Evolutionary conservation across 345 rosid species (phyloP).

Genomic region (Anastatica hierochuntica): DNA sequence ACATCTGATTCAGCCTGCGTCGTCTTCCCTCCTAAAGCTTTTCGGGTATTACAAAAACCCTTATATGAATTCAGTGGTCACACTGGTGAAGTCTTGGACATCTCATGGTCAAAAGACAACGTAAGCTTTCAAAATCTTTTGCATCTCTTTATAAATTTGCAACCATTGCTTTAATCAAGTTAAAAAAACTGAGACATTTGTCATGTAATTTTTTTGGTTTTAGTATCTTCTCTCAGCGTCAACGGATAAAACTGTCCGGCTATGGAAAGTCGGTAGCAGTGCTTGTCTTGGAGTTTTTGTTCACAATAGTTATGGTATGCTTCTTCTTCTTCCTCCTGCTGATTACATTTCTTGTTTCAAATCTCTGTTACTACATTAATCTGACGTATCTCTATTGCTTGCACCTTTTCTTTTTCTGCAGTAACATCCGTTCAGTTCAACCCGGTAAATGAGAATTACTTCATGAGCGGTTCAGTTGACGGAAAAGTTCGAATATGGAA

Average conservation of each 20-base stretch:
- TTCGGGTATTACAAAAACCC: constrained; percentile 62
- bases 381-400: too few relatives aligned
- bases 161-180: constrained; percentile 4
- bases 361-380: constrained; percentile 3
- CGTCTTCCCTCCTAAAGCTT: constrained; percentile 62
- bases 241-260: constrained; percentile 64
- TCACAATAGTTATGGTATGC: constrained; percentile 71
- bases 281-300: constrained; percentile 52
- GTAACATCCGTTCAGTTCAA: constrained; percentile 81
- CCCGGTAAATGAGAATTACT: constrained; percentile 59
- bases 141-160: not conserved
- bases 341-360: not conserved
- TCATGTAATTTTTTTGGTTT: constrained; percentile 22
- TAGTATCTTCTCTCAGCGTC: constrained; percentile 74
- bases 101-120: constrained; percentile 69
- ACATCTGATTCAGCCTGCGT: constrained; percentile 71
- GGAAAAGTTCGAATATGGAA: too few relatives aligned
- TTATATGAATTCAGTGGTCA: constrained; percentile 66
- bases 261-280: constrained; percentile 59
- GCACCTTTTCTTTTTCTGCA: constrained; percentile 26
- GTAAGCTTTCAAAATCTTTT: constrained; percentile 32
- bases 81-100: constrained; percentile 54
- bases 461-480: constrained; percentile 78
- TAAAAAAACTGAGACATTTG: not conserved
- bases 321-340: constrained; percentile 9